Evolutionary conservation across 805 yeast species (phyloP), one percentile per base, ranked within the genome.

Genomic region (Lachancea quebecensis): DNA sequence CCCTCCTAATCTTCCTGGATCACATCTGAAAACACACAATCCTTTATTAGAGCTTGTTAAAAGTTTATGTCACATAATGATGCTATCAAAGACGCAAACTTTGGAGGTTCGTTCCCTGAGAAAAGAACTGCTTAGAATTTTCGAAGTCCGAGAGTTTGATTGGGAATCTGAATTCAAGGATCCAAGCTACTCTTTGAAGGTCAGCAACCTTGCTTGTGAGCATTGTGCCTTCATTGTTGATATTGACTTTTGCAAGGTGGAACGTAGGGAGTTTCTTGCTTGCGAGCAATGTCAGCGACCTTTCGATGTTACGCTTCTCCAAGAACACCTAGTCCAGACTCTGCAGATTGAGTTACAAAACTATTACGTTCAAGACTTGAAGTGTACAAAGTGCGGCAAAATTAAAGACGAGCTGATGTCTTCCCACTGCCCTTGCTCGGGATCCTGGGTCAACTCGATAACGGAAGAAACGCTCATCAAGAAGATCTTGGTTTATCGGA

Each of bases 71-170:
- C 88, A 88, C 4, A 79, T 89, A 1, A 77, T 85, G 62, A 70
- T 79, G 1, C 69, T 91, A 10, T 85, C 89, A 0, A 68, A 71
- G 38, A 74, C 75, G 39, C 68, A 90, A 41, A 75, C 72, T 39
- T 68, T 87, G 31, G 97, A 90, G 58, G 85, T 79, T 25, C 71
- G 96, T 50, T 64, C 82, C 49, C 63, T 93, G 45, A 73, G 96
- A 46, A 80, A 85, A 50, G 89, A 84, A 45, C 66, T 95, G 49
- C 70, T 93, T 32, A 72, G 75, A 2, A 63, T 85, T 4, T 77
- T 95, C 53, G 95, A 89, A 28, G 75, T 90, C 34, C 79, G 83
- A 48, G 99, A 93, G 59, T 93, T 93, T 65, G 81, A 87, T 51
- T 75, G 75, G 3, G 86, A 80, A 46, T 86, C 91, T 1, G 70